Evolutionary conservation across 495 filamentous ascomycete genomes (phyloP), one percentile per base, ranked within the genome.

Genomic region (Penicillium paxilli): DNA sequence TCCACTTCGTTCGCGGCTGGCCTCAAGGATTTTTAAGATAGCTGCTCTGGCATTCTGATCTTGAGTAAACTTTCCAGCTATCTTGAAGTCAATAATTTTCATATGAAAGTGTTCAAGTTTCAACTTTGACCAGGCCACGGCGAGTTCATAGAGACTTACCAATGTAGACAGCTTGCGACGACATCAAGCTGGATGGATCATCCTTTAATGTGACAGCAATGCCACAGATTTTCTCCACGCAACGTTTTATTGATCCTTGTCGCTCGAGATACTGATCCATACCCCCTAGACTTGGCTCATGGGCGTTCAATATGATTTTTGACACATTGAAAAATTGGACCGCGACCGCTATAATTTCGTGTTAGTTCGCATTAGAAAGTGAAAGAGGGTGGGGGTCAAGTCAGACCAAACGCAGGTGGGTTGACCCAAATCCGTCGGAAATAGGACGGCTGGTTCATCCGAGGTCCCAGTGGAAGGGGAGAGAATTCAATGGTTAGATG

Each of bases 101-200:
- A 16, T 6, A 5, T 16, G 35, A n/a, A 8, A 38, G n/a, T n/a
- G 5, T 6, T n/a, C 12, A 10, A 2, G n/a, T n/a, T n/a, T n/a
- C n/a, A n/a, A n/a, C n/a, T n/a, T n/a, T n/a, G n/a, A n/a, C n/a
- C n/a, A n/a, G n/a, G n/a, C n/a, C n/a, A n/a, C n/a, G n/a, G n/a
- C n/a, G n/a, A n/a, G n/a, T n/a, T n/a, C n/a, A n/a, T 6, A 26
- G 10, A 7, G 10, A 49, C 51, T 17, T 51, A 60, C 61, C 61
- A 16, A 65, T 61, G 20, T 53, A 67, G 24, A 67, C 23, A 38
- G 58, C 58, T 48, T 67, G 64, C n/a, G 64, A 64, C n/a, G 64
- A 67, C 51, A 67, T 67, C 6, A 67, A 35, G 26, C 58, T 51
- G 6, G 64, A 67, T 22, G 55, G 40, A 22, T 51, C 46, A 37